Percentiles rank a stretch among this genome's conserved stretches.
These are phyloP conservation scores for Dissophora globulifera DNA, from an alignment of 192 early-diverging fungal genomes.

Conservation along the genomic window DNA sequence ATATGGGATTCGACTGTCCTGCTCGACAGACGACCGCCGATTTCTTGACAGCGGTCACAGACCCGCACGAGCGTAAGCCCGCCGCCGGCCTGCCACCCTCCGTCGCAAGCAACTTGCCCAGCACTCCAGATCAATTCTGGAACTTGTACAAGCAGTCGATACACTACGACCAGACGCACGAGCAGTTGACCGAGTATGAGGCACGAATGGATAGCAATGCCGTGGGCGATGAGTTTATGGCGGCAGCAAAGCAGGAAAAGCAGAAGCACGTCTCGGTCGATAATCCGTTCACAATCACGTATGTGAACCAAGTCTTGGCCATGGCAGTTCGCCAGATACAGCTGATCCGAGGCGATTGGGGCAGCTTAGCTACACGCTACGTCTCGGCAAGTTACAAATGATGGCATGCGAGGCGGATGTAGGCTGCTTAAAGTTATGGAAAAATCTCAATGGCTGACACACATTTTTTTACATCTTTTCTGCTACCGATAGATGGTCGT, in stretches of 20 bases:
- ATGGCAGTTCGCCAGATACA: conserved; percentile 71
- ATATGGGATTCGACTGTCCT: conserved; percentile 70
- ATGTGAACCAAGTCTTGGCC: conserved; percentile 67
- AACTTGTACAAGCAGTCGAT: conserved; percentile 58
- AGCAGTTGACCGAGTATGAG: conserved; percentile 57
- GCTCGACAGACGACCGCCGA: conserved; percentile 77
- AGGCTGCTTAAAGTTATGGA: too few species aligned
- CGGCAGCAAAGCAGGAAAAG: conserved; percentile 68
- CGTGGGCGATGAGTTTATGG: conserved; percentile 52
- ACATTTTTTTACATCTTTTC: conserved; percentile 61
- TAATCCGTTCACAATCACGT: conserved; percentile 75
- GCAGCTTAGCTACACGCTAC: too few species aligned
- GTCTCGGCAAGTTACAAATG: too few species aligned
- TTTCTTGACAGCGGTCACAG: conserved; percentile 78
- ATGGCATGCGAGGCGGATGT: too few species aligned
- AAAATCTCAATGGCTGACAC: too few species aligned
- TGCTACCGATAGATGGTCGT: conserved; percentile 57
- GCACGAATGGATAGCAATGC: conserved; percentile 26
- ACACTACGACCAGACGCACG: conserved; percentile 52
- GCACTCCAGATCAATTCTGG: conserved; percentile 73
- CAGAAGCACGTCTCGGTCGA: conserved; percentile 59
- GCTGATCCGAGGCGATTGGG: conserved; percentile 66
- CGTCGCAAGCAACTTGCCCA: conserved; percentile 64
- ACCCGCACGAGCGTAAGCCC: conserved; percentile 67
- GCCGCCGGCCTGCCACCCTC: conserved; percentile 55